Base-by-base conservation (phyloP, 2,329 filamentous ascomycete species). In the Fusarium udum region DNA sequence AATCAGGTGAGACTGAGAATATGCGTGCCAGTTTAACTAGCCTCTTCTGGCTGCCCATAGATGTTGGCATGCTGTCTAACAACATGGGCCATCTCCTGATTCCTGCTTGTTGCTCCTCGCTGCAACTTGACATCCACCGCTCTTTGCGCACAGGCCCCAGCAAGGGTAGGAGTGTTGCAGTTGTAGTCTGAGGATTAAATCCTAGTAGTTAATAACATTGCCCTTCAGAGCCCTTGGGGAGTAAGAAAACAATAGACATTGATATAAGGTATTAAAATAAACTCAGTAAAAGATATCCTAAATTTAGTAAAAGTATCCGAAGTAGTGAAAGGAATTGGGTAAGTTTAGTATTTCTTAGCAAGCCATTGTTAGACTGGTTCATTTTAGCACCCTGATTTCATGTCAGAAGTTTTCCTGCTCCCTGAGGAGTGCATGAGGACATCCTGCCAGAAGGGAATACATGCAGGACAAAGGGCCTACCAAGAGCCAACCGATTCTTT, bases 1-100 rank as follows among this genome's bases (percentile, higher is more conserved):
- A 46, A 75, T 78, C 76, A 78, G 74, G 76, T 78, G 76, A 78
- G 76, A 64, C 58, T 42, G 42, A 34, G 37, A 52, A 59, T 58
- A 73, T 78, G 76, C 76, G 63, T 67, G 73, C 58, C 68, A 67
- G 63, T 42, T 39, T 64, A 57, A 39, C 61, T 58, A 46, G 59
- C 45, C 40, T 61, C 26, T 57, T 59, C 40, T 36, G 34, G 18
- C 46, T 49, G 58, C 53, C 53, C 53, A 63, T 42, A 64, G 55
- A 36, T 60, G 64, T 75, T 71, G 63, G 57, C 49, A 36, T 31
- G 57, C 28, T 28, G 31, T 66, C 40, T 36, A 51, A 64, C 34
- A 53, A 57, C 42, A 64, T 43, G 51, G 58, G 28, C 31, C 28
- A 46, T 60, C 49, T 66, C 53, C 20, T 58, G 28, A 61, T 48